A percentile compares a stretch with the other conserved stretches of the same genome.
Evolutionary conservation across 2,329 filamentous ascomycete species (phyloP).

Genomic region (Pestalotiopsis sp.): DNA sequence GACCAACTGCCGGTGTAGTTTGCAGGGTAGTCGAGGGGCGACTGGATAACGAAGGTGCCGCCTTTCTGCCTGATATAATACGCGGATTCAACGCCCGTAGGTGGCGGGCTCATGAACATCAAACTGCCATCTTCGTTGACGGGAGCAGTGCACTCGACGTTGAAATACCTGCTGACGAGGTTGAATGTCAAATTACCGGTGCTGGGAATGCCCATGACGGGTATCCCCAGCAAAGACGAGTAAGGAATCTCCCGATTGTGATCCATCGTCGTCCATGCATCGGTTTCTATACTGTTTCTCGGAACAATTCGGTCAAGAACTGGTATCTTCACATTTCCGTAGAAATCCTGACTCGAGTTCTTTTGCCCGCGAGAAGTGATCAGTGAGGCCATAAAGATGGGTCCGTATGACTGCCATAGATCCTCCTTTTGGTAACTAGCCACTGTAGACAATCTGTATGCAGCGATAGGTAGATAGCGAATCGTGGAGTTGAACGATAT

Average conservation of each 20-base stretch:
- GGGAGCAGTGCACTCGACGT: background rate
- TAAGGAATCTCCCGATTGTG: background rate
- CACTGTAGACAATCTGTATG: background rate
- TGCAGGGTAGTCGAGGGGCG: background rate
- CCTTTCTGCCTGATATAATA: background rate
- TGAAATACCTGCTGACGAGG: background rate
- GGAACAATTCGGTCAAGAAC: background rate
- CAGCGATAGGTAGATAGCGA: background rate
- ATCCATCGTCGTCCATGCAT: background rate
- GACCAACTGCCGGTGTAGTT: background rate
- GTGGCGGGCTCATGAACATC: background rate
- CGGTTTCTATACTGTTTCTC: background rate
- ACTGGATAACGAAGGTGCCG: background rate
- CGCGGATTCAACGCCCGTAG: background rate
- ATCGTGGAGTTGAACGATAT: background rate
- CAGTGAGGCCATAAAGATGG: background rate
- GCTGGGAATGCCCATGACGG: background rate
- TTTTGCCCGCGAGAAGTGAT: background rate
- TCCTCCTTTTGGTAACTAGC: background rate
- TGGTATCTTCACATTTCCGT: background rate
- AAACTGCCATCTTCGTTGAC: background rate
- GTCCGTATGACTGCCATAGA: background rate
- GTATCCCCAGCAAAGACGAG: background rate
- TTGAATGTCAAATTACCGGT: background rate
- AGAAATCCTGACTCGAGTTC: background rate